These are phyloP conservation scores for Starmerella geochares DNA, from an alignment of 805 yeast genomes.

Conservation along the genomic window DNA sequence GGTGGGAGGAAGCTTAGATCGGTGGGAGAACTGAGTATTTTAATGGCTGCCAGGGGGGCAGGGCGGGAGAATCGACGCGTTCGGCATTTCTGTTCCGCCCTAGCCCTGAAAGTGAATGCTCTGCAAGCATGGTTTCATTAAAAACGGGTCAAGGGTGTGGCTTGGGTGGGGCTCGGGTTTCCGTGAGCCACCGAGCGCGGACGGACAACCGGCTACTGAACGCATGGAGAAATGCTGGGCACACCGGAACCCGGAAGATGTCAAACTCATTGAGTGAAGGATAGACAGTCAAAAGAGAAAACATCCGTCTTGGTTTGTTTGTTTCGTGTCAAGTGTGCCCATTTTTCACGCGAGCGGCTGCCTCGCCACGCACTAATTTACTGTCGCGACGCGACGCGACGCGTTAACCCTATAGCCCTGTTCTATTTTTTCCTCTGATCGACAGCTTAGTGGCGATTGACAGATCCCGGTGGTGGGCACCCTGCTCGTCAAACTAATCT, in stretches of 20 bases:
- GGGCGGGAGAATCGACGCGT: constrained; percentile 8
- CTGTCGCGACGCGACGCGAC: constrained; percentile 7
- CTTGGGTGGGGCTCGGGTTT: constrained; percentile 8
- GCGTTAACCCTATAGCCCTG: constrained; percentile 7
- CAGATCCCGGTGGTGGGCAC: not conserved
- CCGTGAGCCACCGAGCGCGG: constrained; percentile 2
- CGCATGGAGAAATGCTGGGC: not conserved
- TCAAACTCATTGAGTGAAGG: no score
- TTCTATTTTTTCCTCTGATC: constrained; percentile 7
- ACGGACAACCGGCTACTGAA: not conserved
- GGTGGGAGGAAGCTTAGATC: not conserved
- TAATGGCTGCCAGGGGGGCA: constrained; percentile 9
- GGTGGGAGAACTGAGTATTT: constrained; percentile 7
- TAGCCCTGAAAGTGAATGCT: not conserved
- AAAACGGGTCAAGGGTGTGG: not conserved
- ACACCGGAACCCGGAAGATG: not conserved
- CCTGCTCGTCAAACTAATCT: constrained; percentile 1
- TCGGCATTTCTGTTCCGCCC: constrained; percentile 3
- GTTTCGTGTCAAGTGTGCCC: not conserved
- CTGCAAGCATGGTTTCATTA: constrained; percentile 3
- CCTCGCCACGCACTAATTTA: not conserved
- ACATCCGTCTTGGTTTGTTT: not conserved
- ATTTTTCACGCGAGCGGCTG: not conserved
- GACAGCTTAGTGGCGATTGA: not conserved
- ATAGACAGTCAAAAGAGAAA: no score